Conservation (phyloP, 805 yeast species). For the Cyberlindnera mississippiensis region DNA sequence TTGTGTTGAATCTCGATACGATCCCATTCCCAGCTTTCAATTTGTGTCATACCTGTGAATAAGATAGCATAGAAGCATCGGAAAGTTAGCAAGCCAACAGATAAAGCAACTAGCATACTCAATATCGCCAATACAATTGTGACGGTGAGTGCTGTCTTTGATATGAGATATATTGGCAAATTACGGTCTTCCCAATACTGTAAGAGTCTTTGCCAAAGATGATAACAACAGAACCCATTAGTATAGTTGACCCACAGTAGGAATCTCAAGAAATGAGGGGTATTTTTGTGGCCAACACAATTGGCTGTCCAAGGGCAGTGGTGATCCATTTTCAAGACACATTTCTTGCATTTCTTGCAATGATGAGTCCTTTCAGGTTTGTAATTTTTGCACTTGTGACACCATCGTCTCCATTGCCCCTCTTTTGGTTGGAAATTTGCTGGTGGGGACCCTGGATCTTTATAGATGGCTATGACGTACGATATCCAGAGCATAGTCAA, state of each 20-base stretch:
- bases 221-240: conserved; percentile 42
- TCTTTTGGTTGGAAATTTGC: conserved; percentile 37
- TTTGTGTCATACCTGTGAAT: conserved; percentile 74
- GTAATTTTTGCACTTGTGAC: conserved; percentile 63
- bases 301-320: conserved; percentile 93
- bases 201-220: conserved; percentile 38
- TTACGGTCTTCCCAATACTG: conserved; percentile 45
- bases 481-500: conserved; percentile 67
- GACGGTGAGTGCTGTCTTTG: conserved; percentile 48
- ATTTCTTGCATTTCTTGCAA: conserved; percentile 67
- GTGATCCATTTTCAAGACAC: conserved; percentile 90
- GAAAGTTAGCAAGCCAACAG: conserved; percentile 54
- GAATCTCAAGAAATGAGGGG: conserved; percentile 79
- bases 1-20: conserved; percentile 65
- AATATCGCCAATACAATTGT: conserved; percentile 53
- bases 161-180: conserved; percentile 53
- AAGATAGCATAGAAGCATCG: conserved; percentile 57
- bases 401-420: conserved; percentile 62
- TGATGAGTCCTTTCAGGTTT: conserved; percentile 88
- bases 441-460: conserved; percentile 69
- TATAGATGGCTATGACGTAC: conserved; percentile 62
- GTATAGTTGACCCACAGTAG: conserved; percentile 58
- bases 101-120: conserved; percentile 53
- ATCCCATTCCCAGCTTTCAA: conserved; percentile 90
- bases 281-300: conserved; percentile 78